phyloP scores from a whole-genome alignment of 2,329 filamentous ascomycete genomes.

The Aspergillus jensenii region DNA sequence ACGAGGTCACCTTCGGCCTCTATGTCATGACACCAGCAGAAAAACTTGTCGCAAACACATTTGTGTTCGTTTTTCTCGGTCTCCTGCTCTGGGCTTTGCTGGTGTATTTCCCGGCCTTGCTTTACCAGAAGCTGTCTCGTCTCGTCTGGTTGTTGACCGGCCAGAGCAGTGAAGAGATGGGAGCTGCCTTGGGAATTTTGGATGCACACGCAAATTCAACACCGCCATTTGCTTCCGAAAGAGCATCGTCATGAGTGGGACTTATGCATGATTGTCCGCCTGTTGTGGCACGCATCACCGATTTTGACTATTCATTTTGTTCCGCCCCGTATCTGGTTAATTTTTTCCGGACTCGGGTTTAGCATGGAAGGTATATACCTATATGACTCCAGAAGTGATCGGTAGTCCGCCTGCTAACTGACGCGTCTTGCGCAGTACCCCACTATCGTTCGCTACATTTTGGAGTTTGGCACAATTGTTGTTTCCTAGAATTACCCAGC shows the following conservation, averaged over 20 bases:
- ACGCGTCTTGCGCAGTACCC: not conserved
- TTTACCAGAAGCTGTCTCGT: slow-evolving; percentile 37
- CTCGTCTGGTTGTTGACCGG: slow-evolving; percentile 41
- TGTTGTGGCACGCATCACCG: not conserved
- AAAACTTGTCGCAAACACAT: slow-evolving; percentile 43
- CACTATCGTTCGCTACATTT: slow-evolving; percentile 7
- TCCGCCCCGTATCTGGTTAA: slow-evolving; percentile 11
- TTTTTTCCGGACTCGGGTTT: slow-evolving; percentile 1
- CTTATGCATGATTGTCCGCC: not conserved
- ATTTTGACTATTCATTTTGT: slow-evolving; percentile 6
- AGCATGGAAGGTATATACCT: slow-evolving; percentile 2
- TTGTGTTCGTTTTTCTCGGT: slow-evolving; percentile 36
- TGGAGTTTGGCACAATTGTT: slow-evolving; percentile 18
- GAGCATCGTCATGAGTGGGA: slow-evolving; percentile 7
- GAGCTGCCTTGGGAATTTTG: slow-evolving; percentile 27
- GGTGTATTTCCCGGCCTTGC: slow-evolving; percentile 37
- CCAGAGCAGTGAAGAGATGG: slow-evolving; percentile 30
- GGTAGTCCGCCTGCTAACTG: not conserved
- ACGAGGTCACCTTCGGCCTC: slow-evolving; percentile 47
- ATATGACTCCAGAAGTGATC: not conserved
- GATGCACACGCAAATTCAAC: slow-evolving; percentile 23
- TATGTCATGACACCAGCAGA: slow-evolving; percentile 47
- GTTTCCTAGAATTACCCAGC: slow-evolving; percentile 7
- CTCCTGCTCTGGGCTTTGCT: slow-evolving; percentile 39
- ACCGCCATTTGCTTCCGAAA: slow-evolving; percentile 16